Base-by-base conservation (phyloP, 2,329 filamentous ascomycete genomes). In the Epichloe uncinata region DNA sequence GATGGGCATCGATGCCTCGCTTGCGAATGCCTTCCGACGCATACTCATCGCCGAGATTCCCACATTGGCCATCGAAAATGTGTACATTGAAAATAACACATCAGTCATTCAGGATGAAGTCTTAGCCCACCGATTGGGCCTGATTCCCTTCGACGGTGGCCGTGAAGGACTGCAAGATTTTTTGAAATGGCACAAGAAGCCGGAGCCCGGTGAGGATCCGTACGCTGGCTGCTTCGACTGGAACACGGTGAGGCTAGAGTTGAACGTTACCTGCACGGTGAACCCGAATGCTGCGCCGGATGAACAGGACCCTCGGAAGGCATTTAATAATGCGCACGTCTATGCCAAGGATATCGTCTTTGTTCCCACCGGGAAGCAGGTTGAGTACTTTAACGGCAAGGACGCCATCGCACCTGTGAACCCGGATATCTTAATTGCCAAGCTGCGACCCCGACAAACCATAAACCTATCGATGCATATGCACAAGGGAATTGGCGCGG, bases 41-140 rank as follows among this genome's bases (percentile, higher is more conserved):
- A 97, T 97, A 60, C 78, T 97, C 61, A 85, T 98, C 66, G 79
- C 91, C 58, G 94, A 98, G 72, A 86, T 98, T 48, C 89, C 91
- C 16, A 93, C 89, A 2, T 78, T 98, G 43, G 93, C 94, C 57
- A 90, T 98, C 61, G 93, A 98, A 73, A 84, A 82, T 55, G 87
- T 95, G 64, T 98, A 85, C 70, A 82, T 97, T 56, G 79, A 87
- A 65, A 94, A 96, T 74, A 98, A 98, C 74, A 97, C 91, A 47
- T 95, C 88, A 5, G 89, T 98, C 36, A 93, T 98, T 61, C 91
- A 97, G 66, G 93, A 98, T 64, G 93, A 98, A 72, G 91, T 98
- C 4, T 82, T 98, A 47, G 84, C 90, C 15, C 87, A 93, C 66
- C 79, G 93, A 42, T 75, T 98, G 34, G 93, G 93, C 52, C 79